Evolutionary conservation across 1,284 basidiomycete genomes (phyloP).

Genomic region (Termitomyces sp.): DNA sequence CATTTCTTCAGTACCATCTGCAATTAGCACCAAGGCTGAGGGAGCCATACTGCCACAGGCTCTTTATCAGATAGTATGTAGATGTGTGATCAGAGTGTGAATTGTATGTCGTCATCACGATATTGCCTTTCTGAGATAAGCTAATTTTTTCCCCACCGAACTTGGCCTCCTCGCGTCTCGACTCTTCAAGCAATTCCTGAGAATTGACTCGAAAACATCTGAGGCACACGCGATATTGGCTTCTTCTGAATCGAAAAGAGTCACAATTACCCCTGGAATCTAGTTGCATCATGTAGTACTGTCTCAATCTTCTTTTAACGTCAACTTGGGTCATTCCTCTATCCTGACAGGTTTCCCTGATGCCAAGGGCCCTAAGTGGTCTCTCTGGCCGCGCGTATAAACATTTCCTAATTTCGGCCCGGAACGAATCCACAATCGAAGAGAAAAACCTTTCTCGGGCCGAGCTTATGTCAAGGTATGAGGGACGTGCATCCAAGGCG

Average conservation of each 20-base stretch:
- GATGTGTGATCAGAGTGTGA: no score
- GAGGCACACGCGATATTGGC: neutral
- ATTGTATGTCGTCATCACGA: no score
- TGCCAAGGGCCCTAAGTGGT: no score
- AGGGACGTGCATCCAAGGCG: no score
- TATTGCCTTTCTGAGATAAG: no score
- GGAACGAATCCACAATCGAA: neutral
- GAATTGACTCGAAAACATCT: neutral
- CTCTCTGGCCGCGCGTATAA: no score
- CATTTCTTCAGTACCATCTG: slow-evolving; percentile 89
- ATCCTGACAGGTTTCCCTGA: neutral
- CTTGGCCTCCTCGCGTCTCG: no score
- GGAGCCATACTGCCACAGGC: slow-evolving; percentile 24
- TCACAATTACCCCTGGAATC: neutral
- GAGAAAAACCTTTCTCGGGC: no score
- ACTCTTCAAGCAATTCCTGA: no score
- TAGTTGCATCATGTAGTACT: no score
- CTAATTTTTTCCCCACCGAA: no score
- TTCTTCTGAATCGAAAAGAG: neutral
- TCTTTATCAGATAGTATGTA: no score
- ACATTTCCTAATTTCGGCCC: neutral
- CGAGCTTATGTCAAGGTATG: neutral
- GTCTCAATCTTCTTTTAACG: neutral
- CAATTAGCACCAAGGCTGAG: slow-evolving; percentile 71
- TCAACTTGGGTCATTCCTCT: neutral